These are phyloP conservation scores for Lepidopterella palustris DNA, from an alignment of 495 filamentous ascomycete genomes.

Conservation along the genomic window DNA sequence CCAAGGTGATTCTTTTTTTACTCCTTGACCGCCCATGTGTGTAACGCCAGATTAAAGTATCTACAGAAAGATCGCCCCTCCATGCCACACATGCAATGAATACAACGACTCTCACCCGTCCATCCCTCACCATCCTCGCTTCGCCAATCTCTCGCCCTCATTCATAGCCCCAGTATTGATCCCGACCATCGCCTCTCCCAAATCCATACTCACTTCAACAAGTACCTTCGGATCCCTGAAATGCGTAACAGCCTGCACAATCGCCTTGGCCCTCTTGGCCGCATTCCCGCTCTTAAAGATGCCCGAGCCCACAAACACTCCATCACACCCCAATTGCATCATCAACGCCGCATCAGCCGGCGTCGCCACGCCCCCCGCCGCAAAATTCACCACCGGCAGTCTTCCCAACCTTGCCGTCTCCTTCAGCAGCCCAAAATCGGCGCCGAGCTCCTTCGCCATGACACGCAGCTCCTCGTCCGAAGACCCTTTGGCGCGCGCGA, in stretches of 20 bases:
- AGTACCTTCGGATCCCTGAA: conserved; percentile 80
- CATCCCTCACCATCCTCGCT: conserved; percentile 79
- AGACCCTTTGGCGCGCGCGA: conserved; percentile 60
- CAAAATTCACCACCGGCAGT: conserved; percentile 96
- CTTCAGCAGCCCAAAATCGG: conserved; percentile 68
- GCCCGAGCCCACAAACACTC: conserved; percentile 92
- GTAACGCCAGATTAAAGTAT: too few species aligned
- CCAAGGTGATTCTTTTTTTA: too few species aligned
- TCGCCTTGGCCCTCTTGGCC: conserved; percentile 77
- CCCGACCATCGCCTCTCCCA: conserved; percentile 95
- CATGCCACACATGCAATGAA: too few species aligned
- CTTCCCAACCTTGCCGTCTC: conserved; percentile 80
- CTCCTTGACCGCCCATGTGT: too few species aligned
- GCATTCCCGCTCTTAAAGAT: conserved; percentile 97
- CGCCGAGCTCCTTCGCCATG: conserved; percentile 74
- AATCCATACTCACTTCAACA: conserved; percentile 75
- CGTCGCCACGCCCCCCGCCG: conserved; percentile 92
- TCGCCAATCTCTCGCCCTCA: conserved; percentile 73
- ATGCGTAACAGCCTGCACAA: conserved; percentile 90
- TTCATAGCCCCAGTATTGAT: conserved; percentile 72
- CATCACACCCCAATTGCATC: conserved; percentile 99
- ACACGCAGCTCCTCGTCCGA: conserved; percentile 62
- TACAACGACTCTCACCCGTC: too few species aligned
- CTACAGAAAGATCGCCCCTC: too few species aligned
- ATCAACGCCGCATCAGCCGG: conserved; percentile 95